Percentiles rank a stretch among this genome's conserved stretches.
phyloP scores from a whole-genome alignment of 2,329 filamentous ascomycete genomes.

The Aureobasidium musti region DNA sequence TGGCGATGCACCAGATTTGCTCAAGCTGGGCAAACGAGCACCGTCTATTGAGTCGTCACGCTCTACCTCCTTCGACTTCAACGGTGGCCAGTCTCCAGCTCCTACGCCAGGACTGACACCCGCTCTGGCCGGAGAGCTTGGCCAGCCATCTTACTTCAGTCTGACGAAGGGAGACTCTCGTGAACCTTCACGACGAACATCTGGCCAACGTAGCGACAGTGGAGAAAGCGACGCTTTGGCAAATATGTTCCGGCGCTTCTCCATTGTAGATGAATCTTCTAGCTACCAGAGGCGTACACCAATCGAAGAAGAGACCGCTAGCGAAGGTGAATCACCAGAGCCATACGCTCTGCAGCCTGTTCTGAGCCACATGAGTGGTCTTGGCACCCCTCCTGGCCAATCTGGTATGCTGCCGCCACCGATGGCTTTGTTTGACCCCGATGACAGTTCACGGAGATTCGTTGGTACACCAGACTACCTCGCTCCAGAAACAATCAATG shows the following conservation, averaged over 20 bases:
- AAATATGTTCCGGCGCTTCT: conserved; percentile 76
- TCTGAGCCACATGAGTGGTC: conserved; percentile 56
- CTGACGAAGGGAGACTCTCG: conserved; percentile 61
- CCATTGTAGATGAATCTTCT: conserved; percentile 49
- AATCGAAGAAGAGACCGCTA: conserved; percentile 74
- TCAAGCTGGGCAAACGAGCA: conserved; percentile 83
- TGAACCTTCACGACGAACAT: conserved; percentile 67
- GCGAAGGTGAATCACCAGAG: conserved; percentile 71
- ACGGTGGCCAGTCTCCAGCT: conserved; percentile 75
- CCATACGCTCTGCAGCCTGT: conserved; percentile 65
- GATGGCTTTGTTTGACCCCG: conserved; percentile 90
- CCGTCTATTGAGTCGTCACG: conserved; percentile 86
- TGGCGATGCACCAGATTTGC: conserved; percentile 84
- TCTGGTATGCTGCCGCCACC: conserved; percentile 86
- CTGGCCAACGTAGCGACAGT: conserved; percentile 86
- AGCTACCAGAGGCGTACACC: conserved; percentile 56
- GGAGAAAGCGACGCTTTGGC: conserved; percentile 83
- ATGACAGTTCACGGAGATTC: conserved; percentile 89
- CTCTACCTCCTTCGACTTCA: conserved; percentile 90
- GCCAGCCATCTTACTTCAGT: conserved; percentile 92
- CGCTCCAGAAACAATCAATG: conserved; percentile 94
- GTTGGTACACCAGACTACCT: conserved; percentile 97
- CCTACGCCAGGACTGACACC: conserved; percentile 87
- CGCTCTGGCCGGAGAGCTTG: conserved; percentile 65
- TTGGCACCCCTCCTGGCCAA: conserved; percentile 63